Percentiles rank a stretch among this genome's conserved stretches.
These are phyloP conservation scores for Venturia effusa DNA, from an alignment of 2,329 filamentous ascomycete species.

Conservation along the genomic window DNA sequence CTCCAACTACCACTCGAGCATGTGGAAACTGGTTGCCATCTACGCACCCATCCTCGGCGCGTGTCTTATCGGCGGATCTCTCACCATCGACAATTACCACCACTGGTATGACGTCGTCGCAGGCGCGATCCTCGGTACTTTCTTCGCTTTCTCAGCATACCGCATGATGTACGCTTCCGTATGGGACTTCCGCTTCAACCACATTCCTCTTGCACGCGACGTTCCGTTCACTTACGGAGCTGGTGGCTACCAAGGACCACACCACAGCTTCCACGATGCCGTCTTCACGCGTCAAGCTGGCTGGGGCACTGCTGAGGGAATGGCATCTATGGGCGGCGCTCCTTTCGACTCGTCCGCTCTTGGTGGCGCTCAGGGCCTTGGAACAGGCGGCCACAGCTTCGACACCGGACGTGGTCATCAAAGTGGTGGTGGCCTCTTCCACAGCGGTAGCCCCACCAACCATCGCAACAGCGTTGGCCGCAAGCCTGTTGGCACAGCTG, in stretches of 20 bases:
- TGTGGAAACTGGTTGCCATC: constrained; percentile 60
- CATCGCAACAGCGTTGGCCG: constrained; percentile 2
- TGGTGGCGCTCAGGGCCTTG: background rate
- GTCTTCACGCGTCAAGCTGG: constrained; percentile 49
- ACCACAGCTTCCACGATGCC: constrained; percentile 39
- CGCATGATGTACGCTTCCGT: constrained; percentile 57
- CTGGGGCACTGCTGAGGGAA: constrained; percentile 40
- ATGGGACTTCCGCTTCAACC: constrained; percentile 59
- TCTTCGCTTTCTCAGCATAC: constrained; percentile 55
- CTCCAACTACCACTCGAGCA: constrained; percentile 57
- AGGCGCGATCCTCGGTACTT: constrained; percentile 53
- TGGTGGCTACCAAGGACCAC: constrained; percentile 21
- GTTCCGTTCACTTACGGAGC: constrained; percentile 43
- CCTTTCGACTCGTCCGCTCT: constrained; percentile 28
- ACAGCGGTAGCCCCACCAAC: background rate
- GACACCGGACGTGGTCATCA: background rate
- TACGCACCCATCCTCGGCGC: constrained; percentile 59
- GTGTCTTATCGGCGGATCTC: constrained; percentile 53
- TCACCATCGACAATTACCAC: constrained; percentile 63
- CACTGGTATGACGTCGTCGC: constrained; percentile 66
- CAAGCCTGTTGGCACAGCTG: background rate
- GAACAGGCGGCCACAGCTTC: background rate
- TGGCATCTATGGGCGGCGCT: constrained; percentile 29
- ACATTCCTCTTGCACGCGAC: constrained; percentile 52
- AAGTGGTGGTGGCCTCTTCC: background rate